Evolutionary conservation across 345 rosid species (phyloP).

Genomic region (Brassica carinata): DNA sequence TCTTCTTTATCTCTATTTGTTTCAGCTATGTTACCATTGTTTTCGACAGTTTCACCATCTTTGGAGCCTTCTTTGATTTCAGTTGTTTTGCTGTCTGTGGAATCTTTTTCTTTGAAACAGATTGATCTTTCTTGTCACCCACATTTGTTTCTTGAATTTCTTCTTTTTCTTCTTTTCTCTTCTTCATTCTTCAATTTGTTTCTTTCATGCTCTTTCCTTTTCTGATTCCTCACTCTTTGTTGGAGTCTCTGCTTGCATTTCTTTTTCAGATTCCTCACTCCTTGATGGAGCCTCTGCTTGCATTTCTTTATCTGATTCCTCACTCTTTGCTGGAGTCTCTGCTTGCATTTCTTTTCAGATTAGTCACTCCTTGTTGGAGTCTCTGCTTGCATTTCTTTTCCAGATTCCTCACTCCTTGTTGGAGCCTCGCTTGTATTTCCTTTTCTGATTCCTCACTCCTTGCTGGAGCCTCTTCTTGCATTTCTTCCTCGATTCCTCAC

Average conservation of each 20-base stretch:
- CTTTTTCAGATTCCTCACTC: not conserved
- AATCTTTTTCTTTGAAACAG: not conserved
- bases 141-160: not conserved
- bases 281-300: not conserved
- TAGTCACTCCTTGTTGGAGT: too few relatives aligned
- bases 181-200: too few relatives aligned
- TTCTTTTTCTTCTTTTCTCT: not conserved
- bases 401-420: too few relatives aligned
- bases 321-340: not conserved
- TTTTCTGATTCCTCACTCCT: too few relatives aligned
- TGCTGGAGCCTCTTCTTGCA: too few relatives aligned
- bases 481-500: too few relatives aligned
- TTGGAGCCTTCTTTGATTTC: not conserved
- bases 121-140: not conserved
- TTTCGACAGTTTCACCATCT: not conserved
- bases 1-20: too few relatives aligned
- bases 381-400: too few relatives aligned
- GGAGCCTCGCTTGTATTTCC: too few relatives aligned
- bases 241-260: not conserved
- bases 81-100: not conserved
- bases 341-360: too few relatives aligned
- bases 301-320: not conserved
- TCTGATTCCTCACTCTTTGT: not conserved
- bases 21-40: too few relatives aligned
- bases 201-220: too few relatives aligned